Conservation (phyloP, 331 rosid species). For the Malus hybrid region DNA sequence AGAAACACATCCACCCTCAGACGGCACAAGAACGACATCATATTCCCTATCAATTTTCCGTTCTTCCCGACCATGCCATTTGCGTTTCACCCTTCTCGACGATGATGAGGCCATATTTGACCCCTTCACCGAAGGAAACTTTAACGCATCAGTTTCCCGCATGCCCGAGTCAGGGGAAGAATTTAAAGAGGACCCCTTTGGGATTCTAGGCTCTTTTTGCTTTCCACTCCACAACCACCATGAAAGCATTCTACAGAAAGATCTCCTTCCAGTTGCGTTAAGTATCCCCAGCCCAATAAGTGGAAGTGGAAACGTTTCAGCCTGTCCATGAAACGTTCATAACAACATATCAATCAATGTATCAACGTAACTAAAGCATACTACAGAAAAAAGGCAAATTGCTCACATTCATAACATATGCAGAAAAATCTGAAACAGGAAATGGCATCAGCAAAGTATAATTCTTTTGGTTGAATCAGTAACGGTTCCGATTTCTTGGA, state of each 20-base stretch:
- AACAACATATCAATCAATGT: slow-evolving; percentile 11
- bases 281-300: background rate
- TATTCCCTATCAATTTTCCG: slow-evolving; percentile 72
- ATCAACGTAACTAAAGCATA: background rate
- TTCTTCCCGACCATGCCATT: slow-evolving; percentile 88
- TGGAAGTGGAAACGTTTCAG: slow-evolving; percentile 4
- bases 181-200: slow-evolving; percentile 49
- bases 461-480: background rate
- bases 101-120: slow-evolving; percentile 50
- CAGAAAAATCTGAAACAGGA: slow-evolving; percentile 1
- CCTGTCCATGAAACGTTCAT: slow-evolving; percentile 10
- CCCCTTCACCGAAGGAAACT: slow-evolving; percentile 56
- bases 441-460: background rate
- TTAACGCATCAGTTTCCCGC: slow-evolving; percentile 70
- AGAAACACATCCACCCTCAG: slow-evolving; percentile 86
- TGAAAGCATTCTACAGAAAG: slow-evolving; percentile 37
- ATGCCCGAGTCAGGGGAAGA: slow-evolving; percentile 41
- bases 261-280: slow-evolving; percentile 5
- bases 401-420: background rate
- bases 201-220: slow-evolving; percentile 57
- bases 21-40: slow-evolving; percentile 88
- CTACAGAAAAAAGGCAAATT: background rate
- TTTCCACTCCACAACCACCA: slow-evolving; percentile 96
- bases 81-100: slow-evolving; percentile 69
- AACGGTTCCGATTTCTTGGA: background rate